These are phyloP conservation scores for Knufia petricola DNA, from an alignment of 2,329 filamentous ascomycete species.

Conservation along the genomic window DNA sequence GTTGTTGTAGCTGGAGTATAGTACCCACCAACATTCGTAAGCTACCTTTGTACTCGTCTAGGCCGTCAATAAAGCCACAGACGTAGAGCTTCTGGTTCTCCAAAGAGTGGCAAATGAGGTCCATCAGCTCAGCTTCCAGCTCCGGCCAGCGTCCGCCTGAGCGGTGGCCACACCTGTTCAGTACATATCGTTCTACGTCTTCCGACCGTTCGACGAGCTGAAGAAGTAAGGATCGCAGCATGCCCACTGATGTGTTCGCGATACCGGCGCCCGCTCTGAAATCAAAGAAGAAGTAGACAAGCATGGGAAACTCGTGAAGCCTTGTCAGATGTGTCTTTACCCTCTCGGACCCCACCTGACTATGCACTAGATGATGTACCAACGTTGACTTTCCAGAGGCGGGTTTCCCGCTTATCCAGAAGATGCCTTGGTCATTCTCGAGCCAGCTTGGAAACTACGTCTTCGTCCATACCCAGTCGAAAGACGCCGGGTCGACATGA, in stretches of 20 bases:
- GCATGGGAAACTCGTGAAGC: background rate
- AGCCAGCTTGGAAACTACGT: background rate
- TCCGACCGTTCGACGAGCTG: background rate
- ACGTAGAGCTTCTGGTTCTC: background rate
- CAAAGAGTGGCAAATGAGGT: background rate
- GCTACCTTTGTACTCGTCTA: slow-evolving; percentile 1
- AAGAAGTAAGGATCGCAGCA: background rate
- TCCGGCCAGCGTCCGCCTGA: background rate
- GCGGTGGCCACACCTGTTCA: background rate
- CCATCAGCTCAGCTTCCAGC: background rate
- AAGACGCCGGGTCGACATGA: background rate
- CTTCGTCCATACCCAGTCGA: slow-evolving; percentile 4
- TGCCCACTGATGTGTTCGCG: background rate
- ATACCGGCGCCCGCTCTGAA: slow-evolving; percentile 1
- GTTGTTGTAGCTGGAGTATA: background rate
- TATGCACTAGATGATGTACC: background rate
- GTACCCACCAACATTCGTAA: background rate
- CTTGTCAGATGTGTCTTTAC: background rate
- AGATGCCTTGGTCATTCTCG: background rate
- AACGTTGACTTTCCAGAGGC: background rate
- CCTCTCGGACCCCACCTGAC: background rate
- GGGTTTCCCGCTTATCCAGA: slow-evolving; percentile 3
- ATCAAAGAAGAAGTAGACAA: slow-evolving; percentile 4
- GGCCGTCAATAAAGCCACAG: slow-evolving; percentile 1
- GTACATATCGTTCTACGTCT: background rate